Evolutionary conservation across 1,139 yeast genomes (phyloP).

Genomic region (Yueomyces sp.): DNA sequence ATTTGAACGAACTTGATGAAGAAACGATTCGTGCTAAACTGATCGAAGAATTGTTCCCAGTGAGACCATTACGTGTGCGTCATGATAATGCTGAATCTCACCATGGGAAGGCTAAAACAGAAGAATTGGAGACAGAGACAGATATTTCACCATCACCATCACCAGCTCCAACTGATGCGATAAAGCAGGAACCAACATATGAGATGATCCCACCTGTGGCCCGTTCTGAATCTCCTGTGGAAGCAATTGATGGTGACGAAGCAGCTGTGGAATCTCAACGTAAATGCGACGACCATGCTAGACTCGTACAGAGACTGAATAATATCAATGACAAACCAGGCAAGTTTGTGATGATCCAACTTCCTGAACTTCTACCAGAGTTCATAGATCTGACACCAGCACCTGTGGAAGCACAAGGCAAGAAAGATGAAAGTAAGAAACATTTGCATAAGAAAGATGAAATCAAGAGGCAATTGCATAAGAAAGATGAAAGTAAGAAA

Average conservation of each 20-base stretch:
- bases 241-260: constrained; percentile 16
- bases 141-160: neutral
- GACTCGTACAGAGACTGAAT: constrained; percentile 21
- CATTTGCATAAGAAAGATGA: neutral
- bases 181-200: constrained; percentile 9
- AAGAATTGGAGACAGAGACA: constrained; percentile 2
- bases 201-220: constrained; percentile 13
- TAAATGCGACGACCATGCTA: constrained; percentile 26
- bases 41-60: constrained; percentile 36
- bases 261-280: constrained; percentile 24
- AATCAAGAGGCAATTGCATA: neutral
- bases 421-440: constrained; percentile 1
- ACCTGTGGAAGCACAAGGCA: constrained; percentile 7
- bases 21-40: constrained; percentile 20
- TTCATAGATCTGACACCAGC: constrained; percentile 26
- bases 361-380: constrained; percentile 57
- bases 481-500: neutral
- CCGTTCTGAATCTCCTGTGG: constrained; percentile 9
- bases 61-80: constrained; percentile 34
- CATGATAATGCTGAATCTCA: constrained; percentile 26
- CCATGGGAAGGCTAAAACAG: constrained; percentile 2
- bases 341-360: constrained; percentile 47
- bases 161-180: too few species aligned
- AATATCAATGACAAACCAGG: constrained; percentile 28
- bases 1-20: constrained; percentile 18